These are phyloP conservation scores for Brassica rapa DNA, from an alignment of 345 rosid genomes.

Conservation along the genomic window DNA sequence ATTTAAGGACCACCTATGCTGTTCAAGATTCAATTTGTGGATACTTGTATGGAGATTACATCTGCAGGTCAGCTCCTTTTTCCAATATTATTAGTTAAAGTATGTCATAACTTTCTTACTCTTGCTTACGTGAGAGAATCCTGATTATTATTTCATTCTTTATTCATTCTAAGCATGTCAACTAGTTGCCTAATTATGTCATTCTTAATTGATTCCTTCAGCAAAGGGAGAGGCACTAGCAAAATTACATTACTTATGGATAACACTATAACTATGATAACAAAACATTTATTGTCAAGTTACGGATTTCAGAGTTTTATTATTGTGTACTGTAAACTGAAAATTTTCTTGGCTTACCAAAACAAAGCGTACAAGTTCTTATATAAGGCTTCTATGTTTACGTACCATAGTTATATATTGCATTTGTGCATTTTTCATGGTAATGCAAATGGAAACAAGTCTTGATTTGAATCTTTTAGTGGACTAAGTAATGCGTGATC, in stretches of 20 bases:
- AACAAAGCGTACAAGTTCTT: background rate
- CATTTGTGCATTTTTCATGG: constrained; percentile 16
- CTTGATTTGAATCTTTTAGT: constrained; percentile 15
- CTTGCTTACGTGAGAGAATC: constrained; percentile 43
- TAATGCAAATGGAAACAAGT: constrained; percentile 7
- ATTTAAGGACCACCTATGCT: constrained; percentile 40
- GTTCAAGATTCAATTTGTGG: constrained; percentile 35
- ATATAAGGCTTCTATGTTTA: constrained; percentile 7
- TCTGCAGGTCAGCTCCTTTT: constrained; percentile 43
- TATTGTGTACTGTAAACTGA: background rate
- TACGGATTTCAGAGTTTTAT: background rate
- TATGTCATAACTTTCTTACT: constrained; percentile 35
- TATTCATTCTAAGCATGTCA: constrained; percentile 37
- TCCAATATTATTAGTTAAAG: constrained; percentile 27
- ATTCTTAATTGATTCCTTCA: constrained; percentile 29
- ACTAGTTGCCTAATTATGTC: constrained; percentile 29
- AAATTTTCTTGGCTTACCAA: constrained; percentile 3
- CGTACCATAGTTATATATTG: background rate
- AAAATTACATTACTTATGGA: constrained; percentile 10
- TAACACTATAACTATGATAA: constrained; percentile 5
- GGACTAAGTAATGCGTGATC: constrained; percentile 19
- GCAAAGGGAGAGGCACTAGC: constrained; percentile 13
- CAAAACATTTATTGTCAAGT: background rate
- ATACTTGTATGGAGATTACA: constrained; percentile 38
- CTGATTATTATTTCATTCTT: constrained; percentile 26